These are phyloP conservation scores for Limtongozyma cylindracea DNA, from an alignment of 805 yeast species.

Conservation along the genomic window DNA sequence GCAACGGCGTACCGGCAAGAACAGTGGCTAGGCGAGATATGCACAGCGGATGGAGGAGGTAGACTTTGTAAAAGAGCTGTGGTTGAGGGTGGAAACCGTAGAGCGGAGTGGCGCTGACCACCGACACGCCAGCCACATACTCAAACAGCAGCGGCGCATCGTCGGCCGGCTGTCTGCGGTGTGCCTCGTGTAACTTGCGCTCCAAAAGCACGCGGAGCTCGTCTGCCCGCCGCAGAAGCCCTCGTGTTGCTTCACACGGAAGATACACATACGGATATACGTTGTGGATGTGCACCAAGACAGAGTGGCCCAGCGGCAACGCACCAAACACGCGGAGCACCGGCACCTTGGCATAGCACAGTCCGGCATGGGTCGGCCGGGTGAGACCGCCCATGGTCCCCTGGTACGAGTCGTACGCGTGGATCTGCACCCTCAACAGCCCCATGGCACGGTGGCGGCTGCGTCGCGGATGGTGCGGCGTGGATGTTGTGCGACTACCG, in stretches of 20 bases:
- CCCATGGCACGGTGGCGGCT: too few relatives aligned
- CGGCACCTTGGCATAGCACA: constrained; percentile 30
- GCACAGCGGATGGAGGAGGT: constrained; percentile 36
- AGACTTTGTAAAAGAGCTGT: constrained; percentile 43
- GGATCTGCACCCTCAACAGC: constrained; percentile 21
- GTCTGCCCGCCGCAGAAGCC: constrained; percentile 1
- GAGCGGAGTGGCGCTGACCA: constrained; percentile 57
- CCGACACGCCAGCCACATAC: constrained; percentile 29
- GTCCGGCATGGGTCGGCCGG: constrained; percentile 28
- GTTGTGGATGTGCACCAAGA: constrained; percentile 55
- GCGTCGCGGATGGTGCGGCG: too few relatives aligned
- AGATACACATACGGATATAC: constrained; percentile 62
- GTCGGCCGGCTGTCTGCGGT: constrained; percentile 1
- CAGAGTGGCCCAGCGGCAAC: constrained; percentile 8
- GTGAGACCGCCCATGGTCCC: too few relatives aligned
- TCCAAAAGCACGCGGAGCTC: constrained; percentile 18
- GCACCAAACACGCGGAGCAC: constrained; percentile 58
- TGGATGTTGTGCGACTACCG: too few relatives aligned
- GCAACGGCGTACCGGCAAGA: neutral
- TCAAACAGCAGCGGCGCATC: constrained; percentile 3
- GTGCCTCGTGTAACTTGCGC: constrained; percentile 10
- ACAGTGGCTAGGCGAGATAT: constrained; percentile 16
- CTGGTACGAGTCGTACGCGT: constrained; percentile 43
- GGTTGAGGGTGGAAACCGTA: constrained; percentile 64
- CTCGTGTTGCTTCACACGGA: constrained; percentile 17